Conservation (phyloP, 768 basidiomycete species). For the Royoungia palumana region DNA sequence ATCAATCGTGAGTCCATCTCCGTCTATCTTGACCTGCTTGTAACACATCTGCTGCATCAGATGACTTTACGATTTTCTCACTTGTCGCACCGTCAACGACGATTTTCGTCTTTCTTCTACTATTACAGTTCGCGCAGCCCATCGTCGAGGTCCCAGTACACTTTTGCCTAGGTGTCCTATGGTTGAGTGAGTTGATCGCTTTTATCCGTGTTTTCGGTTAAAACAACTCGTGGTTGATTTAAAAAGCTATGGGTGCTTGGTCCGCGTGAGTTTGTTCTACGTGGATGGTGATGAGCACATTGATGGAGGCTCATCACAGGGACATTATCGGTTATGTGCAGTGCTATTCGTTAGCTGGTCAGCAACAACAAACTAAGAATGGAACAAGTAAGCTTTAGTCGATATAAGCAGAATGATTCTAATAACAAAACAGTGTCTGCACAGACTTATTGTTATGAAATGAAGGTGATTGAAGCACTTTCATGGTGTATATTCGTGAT, state of each 20-base stretch:
- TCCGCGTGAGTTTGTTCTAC: constrained; percentile 46
- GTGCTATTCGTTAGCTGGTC: constrained; percentile 49
- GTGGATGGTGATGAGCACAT: not conserved
- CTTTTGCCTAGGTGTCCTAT: constrained; percentile 57
- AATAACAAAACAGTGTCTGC: constrained; percentile 45
- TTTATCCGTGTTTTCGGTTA: not conserved
- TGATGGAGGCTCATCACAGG: constrained; percentile 33
- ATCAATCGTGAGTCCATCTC: constrained; percentile 50
- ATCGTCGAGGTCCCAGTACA: constrained; percentile 53
- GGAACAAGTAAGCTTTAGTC: constrained; percentile 47
- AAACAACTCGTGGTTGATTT: constrained; percentile 2
- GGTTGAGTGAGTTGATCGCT: constrained; percentile 54
- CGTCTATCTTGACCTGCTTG: constrained; percentile 1
- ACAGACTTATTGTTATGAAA: constrained; percentile 66
- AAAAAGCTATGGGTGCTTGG: constrained; percentile 72
- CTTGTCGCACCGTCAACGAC: constrained; percentile 64
- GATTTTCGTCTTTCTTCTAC: constrained; percentile 56
- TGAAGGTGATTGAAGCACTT: constrained; percentile 76
- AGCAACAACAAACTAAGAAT: constrained; percentile 46
- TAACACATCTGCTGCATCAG: constrained; percentile 34
- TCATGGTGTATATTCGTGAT: constrained; percentile 70
- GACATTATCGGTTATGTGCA: constrained; percentile 67
- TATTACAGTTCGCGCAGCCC: constrained; percentile 68
- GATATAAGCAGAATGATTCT: constrained; percentile 1
- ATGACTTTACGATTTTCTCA: constrained; percentile 67